Base-by-base conservation (phyloP, 495 filamentous ascomycete genomes). In the Hypoxylon lienhwacheense region DNA sequence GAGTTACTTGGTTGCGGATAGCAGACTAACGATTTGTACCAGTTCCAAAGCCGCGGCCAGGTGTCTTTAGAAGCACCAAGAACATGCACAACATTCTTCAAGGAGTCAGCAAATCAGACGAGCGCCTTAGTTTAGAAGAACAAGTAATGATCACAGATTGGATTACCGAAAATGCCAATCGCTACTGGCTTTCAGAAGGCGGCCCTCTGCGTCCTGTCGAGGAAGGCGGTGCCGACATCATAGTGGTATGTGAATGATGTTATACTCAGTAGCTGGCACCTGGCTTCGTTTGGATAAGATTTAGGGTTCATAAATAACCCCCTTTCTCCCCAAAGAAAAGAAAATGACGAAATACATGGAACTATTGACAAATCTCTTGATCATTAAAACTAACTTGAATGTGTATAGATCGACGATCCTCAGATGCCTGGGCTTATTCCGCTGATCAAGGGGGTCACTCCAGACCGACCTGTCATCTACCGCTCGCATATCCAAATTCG, bases 71-170 rank as follows among this genome's bases (percentile, higher is more conserved):
- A 25, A 85, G 90, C 51, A 96, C 90, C 47, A 96, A 96, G 70
- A 91, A 84, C 37, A 88, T 90, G 59, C 90, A 96, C 78, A 96
- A 96, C 65, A 93, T 93, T 61, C 83, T 96, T 2, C 90, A 96
- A 73, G 90, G 90, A 14, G 88, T 92, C 17, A 81, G 82, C 22
- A 70, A 77, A 19, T 80, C 82, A 0, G 75, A 77, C 1, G 80
- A 87, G 43, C 80, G 83, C 7, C 73, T 93, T 12, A 80, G 73
- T 3, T 53, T 68, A 6, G 78, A 86, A 4, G 81, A 89, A 45
- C 81, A 83, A 56, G 67, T 75, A 21, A 66, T 73, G 7, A 76
- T 93, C 24, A 74, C 72, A 6, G 82, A 85, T 12, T 96, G 90
- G 90, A 84, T 89, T 48, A 71, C 77, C n/a, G 80, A 86, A 14